A percentile compares a stretch with the other conserved stretches of the same genome.
Evolutionary conservation across 1,139 yeast species (phyloP).

Genomic region (Saccharomyces hybrid): DNA sequence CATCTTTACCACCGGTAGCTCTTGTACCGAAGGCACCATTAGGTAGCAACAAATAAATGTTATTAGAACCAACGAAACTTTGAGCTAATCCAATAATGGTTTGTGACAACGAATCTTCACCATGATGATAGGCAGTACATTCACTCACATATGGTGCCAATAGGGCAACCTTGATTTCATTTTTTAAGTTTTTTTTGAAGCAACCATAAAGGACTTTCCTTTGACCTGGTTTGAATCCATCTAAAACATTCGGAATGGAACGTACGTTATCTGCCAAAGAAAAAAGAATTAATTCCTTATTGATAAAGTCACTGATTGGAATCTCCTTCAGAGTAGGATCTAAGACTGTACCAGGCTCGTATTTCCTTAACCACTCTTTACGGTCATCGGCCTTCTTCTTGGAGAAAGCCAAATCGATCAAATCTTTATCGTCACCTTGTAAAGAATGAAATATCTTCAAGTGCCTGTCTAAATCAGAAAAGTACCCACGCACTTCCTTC

Average conservation of each 20-base stretch:
- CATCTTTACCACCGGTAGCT: constrained; percentile 96
- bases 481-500: constrained; percentile 81
- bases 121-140: constrained; percentile 92
- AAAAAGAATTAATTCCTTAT: constrained; percentile 87
- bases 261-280: constrained; percentile 96
- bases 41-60: constrained; percentile 76
- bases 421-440: constrained; percentile 70
- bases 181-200: constrained; percentile 68
- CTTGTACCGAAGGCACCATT: constrained; percentile 97
- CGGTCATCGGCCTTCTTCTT: constrained; percentile 95
- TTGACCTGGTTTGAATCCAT: constrained; percentile 97
- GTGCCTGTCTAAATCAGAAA: constrained; percentile 78
- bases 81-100: constrained; percentile 93
- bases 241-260: constrained; percentile 89
- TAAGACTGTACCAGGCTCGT: constrained; percentile 83
- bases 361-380: constrained; percentile 91
- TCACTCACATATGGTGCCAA: constrained; percentile 86
- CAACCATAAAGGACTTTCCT: constrained; percentile 87
- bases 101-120: constrained; percentile 79
- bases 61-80: constrained; percentile 88
- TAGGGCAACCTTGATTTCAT: constrained; percentile 85
- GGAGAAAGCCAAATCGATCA: constrained; percentile 88
- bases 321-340: constrained; percentile 73
- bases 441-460: constrained; percentile 78
- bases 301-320: constrained; percentile 89